phyloP scores from a whole-genome alignment of 768 basidiomycete species.

The Kwoniella botswanensis region DNA sequence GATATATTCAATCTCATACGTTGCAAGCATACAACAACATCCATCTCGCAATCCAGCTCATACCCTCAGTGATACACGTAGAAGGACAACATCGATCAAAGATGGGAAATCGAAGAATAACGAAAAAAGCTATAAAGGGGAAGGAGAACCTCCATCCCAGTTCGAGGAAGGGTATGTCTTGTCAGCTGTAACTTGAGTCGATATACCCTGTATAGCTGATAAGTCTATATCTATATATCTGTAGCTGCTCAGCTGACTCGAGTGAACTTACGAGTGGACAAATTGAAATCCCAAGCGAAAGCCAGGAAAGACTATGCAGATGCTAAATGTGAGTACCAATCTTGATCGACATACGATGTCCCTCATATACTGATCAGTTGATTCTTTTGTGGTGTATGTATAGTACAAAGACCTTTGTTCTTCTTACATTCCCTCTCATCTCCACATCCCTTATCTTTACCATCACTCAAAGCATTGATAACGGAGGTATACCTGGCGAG shows the following conservation, averaged over 20 bases:
- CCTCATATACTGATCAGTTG: no score
- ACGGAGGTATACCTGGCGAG: slow-evolving; percentile 53
- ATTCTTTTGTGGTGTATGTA: neutral
- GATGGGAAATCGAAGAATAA: slow-evolving; percentile 49
- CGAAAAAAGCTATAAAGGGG: slow-evolving; percentile 58
- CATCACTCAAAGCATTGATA: slow-evolving; percentile 49
- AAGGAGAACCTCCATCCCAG: slow-evolving; percentile 58
- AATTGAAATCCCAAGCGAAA: slow-evolving; percentile 49
- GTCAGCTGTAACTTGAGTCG: neutral
- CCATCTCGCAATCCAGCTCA: no score
- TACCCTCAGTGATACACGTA: neutral
- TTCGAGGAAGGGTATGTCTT: slow-evolving; percentile 52
- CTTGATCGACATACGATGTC: neutral
- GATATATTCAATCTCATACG: no score
- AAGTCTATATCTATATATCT: no score
- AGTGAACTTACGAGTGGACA: slow-evolving; percentile 53
- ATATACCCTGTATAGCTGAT: no score
- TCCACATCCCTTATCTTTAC: slow-evolving; percentile 46
- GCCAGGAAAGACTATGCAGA: slow-evolving; percentile 32
- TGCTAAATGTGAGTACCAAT: slow-evolving; percentile 35
- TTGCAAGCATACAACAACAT: no score
- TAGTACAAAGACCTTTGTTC: slow-evolving; percentile 57
- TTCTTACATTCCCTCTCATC: slow-evolving; percentile 55
- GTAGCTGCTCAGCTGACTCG: slow-evolving; percentile 57
- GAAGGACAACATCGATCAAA: neutral